phyloP scores from a whole-genome alignment of 2,329 filamentous ascomycete genomes.

The Tolypocladium guangdongense region DNA sequence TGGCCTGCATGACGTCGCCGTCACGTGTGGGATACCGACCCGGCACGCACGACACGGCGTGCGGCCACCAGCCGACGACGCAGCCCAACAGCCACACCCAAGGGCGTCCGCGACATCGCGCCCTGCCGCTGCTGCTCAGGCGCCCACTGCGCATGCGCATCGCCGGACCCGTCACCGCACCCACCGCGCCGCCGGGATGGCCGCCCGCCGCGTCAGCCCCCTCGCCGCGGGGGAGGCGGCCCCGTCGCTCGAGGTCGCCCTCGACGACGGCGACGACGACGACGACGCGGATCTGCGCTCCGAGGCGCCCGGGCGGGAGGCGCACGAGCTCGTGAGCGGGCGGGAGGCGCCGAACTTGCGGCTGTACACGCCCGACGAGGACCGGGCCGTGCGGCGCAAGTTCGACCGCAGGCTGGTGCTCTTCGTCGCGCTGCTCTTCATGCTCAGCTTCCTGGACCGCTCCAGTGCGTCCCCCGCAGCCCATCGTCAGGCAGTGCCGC shows the following conservation, averaged over 20 bases:
- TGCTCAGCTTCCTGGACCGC: slow-evolving; percentile 76
- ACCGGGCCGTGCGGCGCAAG: slow-evolving; percentile 57
- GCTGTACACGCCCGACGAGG: slow-evolving; percentile 55
- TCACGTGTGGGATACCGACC: not conserved
- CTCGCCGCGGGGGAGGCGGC: slow-evolving; percentile 13
- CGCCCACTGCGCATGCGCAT: not conserved
- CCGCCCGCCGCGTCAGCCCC: slow-evolving; percentile 6
- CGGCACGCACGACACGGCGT: no score
- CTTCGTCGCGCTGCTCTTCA: slow-evolving; percentile 73
- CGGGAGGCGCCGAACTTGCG: slow-evolving; percentile 12
- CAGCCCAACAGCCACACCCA: not conserved
- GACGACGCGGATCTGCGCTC: slow-evolving; percentile 20
- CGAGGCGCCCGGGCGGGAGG: slow-evolving; percentile 17
- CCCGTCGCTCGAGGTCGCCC: slow-evolving; percentile 25
- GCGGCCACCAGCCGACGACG: no score
- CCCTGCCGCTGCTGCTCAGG: not conserved
- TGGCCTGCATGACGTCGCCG: not conserved
- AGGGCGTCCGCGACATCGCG: not conserved
- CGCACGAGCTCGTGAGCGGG: slow-evolving; percentile 21
- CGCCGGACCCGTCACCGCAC: not conserved
- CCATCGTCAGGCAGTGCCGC: no score
- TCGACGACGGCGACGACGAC: slow-evolving; percentile 20
- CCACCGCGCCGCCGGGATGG: not conserved
- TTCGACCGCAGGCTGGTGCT: slow-evolving; percentile 69
- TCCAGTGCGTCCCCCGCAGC: slow-evolving; percentile 47